A percentile compares a stretch with the other conserved stretches of the same genome.
phyloP scores from a whole-genome alignment of 2,329 filamentous ascomycete genomes.

The Pseudocercospora fijiensis region DNA sequence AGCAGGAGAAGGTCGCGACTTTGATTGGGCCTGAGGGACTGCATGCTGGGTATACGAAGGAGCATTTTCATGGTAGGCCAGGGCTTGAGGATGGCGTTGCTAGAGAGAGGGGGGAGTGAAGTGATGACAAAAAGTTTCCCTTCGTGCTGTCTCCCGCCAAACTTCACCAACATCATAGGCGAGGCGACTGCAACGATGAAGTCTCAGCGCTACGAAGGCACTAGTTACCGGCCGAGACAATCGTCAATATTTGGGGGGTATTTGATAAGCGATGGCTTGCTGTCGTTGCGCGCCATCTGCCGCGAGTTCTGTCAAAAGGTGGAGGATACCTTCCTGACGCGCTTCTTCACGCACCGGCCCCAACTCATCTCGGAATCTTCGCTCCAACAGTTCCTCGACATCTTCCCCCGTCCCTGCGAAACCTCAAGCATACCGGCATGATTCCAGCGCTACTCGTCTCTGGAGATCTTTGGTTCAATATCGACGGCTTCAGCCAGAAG shows the following conservation, averaged over 20 bases:
- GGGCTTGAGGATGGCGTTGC: not conserved
- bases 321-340: not conserved
- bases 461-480: not conserved
- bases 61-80: slow-evolving; percentile 1
- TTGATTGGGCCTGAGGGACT: not conserved
- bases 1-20: not conserved
- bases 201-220: not conserved
- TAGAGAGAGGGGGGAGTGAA: not conserved
- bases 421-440: not conserved
- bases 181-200: not conserved
- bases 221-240: not conserved
- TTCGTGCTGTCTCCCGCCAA: not conserved
- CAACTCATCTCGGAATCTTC: not conserved
- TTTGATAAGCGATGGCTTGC: not conserved
- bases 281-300: not conserved
- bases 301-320: not conserved
- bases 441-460: not conserved
- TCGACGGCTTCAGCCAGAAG: not conserved
- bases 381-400: not conserved
- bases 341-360: not conserved
- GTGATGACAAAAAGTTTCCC: too few relatives aligned
- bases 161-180: not conserved
- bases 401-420: not conserved
- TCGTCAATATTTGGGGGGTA: not conserved
- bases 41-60: not conserved